Evolutionary conservation across 441 rosid species (phyloP).

Genomic region (Macaranga tanarius): DNA sequence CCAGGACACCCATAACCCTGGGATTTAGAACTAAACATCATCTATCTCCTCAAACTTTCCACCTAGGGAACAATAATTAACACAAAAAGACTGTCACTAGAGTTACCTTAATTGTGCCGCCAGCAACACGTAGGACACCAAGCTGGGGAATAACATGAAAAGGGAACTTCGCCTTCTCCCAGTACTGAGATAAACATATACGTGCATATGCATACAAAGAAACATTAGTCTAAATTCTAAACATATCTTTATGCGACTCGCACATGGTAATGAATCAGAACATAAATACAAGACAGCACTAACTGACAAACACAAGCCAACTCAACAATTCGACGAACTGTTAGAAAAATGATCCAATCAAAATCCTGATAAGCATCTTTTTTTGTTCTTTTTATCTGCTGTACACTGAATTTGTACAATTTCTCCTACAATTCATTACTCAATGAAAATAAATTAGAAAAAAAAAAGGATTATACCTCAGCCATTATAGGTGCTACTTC

Average conservation of each 20-base stretch:
- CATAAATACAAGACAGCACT: neutral
- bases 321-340: neutral
- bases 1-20: constrained; percentile 98
- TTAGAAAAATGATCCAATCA: neutral
- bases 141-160: constrained; percentile 79
- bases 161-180: constrained; percentile 99
- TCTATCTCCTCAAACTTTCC: constrained; percentile 6
- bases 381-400: too few relatives aligned
- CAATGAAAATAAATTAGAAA: neutral
- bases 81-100: neutral
- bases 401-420: too few relatives aligned
- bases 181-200: constrained; percentile 52
- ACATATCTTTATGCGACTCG: neutral
- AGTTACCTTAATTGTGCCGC: constrained; percentile 84
- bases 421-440: neutral
- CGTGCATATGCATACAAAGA: neutral
- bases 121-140: constrained; percentile 58
- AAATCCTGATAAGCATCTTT: neutral
- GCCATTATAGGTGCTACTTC: constrained; percentile 87
- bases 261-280: neutral
- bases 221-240: neutral
- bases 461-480: constrained; percentile 44
- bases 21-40: constrained; percentile 26
- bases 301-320: neutral
- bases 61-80: constrained; percentile 5